A percentile compares a stretch with the other conserved stretches of the same genome.
These are phyloP conservation scores for Cyberlindnera bimundalis DNA, from an alignment of 805 yeast species.

Conservation along the genomic window DNA sequence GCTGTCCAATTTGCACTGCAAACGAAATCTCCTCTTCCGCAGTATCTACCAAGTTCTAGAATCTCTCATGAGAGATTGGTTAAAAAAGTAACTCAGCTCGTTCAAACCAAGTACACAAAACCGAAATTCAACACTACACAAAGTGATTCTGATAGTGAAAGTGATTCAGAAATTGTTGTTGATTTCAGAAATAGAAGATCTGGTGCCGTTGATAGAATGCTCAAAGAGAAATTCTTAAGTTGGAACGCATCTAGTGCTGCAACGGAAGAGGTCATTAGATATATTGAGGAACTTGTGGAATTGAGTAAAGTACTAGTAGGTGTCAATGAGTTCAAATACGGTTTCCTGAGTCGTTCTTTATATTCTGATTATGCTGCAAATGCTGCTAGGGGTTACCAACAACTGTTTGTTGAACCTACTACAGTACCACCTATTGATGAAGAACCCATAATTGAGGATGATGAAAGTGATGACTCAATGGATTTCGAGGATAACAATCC, in stretches of 20 bases:
- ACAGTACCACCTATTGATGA: not conserved
- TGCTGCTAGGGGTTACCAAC: slow-evolving; percentile 35
- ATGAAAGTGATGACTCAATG: slow-evolving; percentile 7
- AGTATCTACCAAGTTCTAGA: slow-evolving; percentile 46
- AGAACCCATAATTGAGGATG: slow-evolving; percentile 6
- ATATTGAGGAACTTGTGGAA: slow-evolving; percentile 43
- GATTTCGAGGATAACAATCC: slow-evolving; percentile 9
- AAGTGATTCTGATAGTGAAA: slow-evolving; percentile 17
- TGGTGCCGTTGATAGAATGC: slow-evolving; percentile 19
- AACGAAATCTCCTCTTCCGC: slow-evolving; percentile 47
- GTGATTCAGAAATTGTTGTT: slow-evolving; percentile 25
- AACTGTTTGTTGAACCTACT: slow-evolving; percentile 12
- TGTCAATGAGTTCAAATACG: slow-evolving; percentile 46
- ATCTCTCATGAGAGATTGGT: slow-evolving; percentile 45
- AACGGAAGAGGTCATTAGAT: slow-evolving; percentile 46
- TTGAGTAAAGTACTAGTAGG: slow-evolving; percentile 44
- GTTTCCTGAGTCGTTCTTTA: slow-evolving; percentile 46
- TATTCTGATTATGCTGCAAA: slow-evolving; percentile 40
- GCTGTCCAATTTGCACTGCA: slow-evolving; percentile 42
- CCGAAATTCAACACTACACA: not conserved
- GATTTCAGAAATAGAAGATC: slow-evolving; percentile 11
- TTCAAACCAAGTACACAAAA: slow-evolving; percentile 28
- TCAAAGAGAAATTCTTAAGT: slow-evolving; percentile 39
- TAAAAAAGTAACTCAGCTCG: slow-evolving; percentile 38
- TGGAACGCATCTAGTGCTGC: slow-evolving; percentile 53